Evolutionary conservation across 1,284 basidiomycete species (phyloP).

Genomic region (Clitocybe nebularis): DNA sequence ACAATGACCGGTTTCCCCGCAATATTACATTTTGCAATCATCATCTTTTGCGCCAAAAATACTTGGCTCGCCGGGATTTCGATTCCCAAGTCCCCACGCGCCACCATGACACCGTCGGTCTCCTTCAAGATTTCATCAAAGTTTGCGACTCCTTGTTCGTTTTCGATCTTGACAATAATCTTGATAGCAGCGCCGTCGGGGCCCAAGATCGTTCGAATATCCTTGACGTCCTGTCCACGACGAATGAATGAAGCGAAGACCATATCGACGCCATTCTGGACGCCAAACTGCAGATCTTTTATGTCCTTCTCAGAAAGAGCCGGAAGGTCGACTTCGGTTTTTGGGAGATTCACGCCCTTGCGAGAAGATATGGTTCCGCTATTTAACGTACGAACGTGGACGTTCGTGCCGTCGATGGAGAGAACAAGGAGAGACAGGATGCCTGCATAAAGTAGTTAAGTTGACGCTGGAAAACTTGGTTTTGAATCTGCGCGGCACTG

Average conservation of each 20-base stretch:
- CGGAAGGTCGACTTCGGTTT: slow-evolving; percentile 96
- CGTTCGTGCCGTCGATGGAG: slow-evolving; percentile 75
- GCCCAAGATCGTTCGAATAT: slow-evolving; percentile 89
- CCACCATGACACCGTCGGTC: slow-evolving; percentile 97
- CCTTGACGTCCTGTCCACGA: slow-evolving; percentile 85
- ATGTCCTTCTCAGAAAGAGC: slow-evolving; percentile 99
- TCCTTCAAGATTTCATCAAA: slow-evolving; percentile 95
- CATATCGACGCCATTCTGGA: slow-evolving; percentile 98
- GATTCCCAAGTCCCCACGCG: slow-evolving; percentile 96
- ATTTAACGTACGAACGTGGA: slow-evolving; percentile 90
- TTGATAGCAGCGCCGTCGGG: slow-evolving; percentile 92
- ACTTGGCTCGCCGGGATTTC: slow-evolving; percentile 98
- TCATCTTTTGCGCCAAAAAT: slow-evolving; percentile 99
- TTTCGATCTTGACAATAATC: slow-evolving; percentile 98
- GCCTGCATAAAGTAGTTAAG: slow-evolving; percentile 35
- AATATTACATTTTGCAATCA: slow-evolving; percentile 98
- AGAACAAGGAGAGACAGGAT: slow-evolving; percentile 94
- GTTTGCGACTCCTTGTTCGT: slow-evolving; percentile 95
- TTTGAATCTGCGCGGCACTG: slow-evolving; percentile 15
- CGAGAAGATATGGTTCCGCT: slow-evolving; percentile 91
- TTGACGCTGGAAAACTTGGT: slow-evolving; percentile 1
- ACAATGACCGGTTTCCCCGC: slow-evolving; percentile 97
- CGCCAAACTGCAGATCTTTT: slow-evolving; percentile 91
- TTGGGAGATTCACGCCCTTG: slow-evolving; percentile 99
- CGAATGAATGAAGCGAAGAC: slow-evolving; percentile 98